These are phyloP conservation scores for Lyophyllum atratum DNA, from an alignment of 768 basidiomycete genomes.

Conservation along the genomic window DNA sequence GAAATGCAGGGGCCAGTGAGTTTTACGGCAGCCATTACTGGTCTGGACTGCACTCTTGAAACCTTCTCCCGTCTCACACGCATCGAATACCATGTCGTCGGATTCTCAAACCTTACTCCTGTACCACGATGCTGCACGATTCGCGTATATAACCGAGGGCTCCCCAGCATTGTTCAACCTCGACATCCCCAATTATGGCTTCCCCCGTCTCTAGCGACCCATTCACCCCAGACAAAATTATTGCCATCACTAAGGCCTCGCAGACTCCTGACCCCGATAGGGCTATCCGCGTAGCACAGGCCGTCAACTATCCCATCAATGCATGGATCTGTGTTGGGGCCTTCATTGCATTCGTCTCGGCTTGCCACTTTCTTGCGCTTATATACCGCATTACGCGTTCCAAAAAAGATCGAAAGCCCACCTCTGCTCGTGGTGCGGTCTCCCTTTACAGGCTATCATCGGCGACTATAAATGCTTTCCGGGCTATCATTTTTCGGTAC, in stretches of 20 bases:
- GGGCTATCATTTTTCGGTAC: conserved; percentile 20
- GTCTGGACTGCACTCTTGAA: not conserved
- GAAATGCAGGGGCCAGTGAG: too few species aligned
- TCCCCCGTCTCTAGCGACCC: not conserved
- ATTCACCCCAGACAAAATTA: not conserved
- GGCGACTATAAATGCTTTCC: conserved; percentile 14
- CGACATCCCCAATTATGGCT: not conserved
- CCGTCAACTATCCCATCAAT: conserved; percentile 11
- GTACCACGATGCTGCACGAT: not conserved
- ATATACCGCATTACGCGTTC: not conserved
- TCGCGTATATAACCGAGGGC: not conserved
- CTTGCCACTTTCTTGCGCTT: conserved; percentile 8
- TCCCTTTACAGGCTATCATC: conserved; percentile 11
- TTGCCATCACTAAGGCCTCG: not conserved
- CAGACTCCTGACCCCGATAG: conserved; percentile 10
- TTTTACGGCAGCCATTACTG: not conserved
- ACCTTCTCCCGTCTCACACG: not conserved
- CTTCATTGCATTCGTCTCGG: conserved; percentile 15
- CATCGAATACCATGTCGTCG: not conserved
- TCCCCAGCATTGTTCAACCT: not conserved
- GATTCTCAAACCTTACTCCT: not conserved
- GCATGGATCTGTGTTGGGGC: conserved; percentile 19
- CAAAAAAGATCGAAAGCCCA: not conserved
- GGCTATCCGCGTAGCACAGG: conserved; percentile 7
- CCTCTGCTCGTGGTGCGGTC: not conserved